phyloP scores from a whole-genome alignment of 139 green algal genomes.

The Tetratostichococcus sp. region DNA sequence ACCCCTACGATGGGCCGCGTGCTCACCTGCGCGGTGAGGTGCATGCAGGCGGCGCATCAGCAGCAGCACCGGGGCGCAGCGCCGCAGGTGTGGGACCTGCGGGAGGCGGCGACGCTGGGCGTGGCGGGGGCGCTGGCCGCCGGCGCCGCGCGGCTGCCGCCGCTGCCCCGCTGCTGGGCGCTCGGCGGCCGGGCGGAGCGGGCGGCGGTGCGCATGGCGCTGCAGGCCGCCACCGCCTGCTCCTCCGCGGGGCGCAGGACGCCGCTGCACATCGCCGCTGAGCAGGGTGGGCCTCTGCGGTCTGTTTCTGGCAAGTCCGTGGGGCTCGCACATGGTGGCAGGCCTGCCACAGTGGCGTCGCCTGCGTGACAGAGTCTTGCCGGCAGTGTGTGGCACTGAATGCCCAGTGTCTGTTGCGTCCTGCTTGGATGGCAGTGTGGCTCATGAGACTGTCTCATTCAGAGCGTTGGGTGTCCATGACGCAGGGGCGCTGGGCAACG shows the following conservation, averaged over 20 bases:
- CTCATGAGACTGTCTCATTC: no score
- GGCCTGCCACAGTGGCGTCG: no score
- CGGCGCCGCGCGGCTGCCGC: not conserved
- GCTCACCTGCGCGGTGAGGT: no score
- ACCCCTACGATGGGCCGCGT: no score
- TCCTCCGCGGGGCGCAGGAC: slow-evolving; percentile 49
- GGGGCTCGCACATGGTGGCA: no score
- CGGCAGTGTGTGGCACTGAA: no score
- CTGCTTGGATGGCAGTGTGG: no score
- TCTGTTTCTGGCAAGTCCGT: no score
- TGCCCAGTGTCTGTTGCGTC: no score
- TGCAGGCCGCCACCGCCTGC: slow-evolving; percentile 64
- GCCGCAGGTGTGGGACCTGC: slow-evolving; percentile 29
- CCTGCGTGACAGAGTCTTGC: no score
- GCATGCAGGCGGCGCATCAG: not conserved
- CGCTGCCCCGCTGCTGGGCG: not conserved
- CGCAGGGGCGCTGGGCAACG: slow-evolving; percentile 14
- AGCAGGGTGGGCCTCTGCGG: slow-evolving; percentile 20
- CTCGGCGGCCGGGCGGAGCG: not conserved
- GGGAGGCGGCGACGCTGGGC: slow-evolving; percentile 1
- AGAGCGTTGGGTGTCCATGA: no score
- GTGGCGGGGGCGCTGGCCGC: slow-evolving; percentile 7
- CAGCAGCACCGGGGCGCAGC: not conserved
- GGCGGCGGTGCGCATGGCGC: slow-evolving; percentile 5
- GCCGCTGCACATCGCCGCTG: slow-evolving; percentile 65